phyloP scores from a whole-genome alignment of 441 rosid species.

The Hypseocharis bilobata region DNA sequence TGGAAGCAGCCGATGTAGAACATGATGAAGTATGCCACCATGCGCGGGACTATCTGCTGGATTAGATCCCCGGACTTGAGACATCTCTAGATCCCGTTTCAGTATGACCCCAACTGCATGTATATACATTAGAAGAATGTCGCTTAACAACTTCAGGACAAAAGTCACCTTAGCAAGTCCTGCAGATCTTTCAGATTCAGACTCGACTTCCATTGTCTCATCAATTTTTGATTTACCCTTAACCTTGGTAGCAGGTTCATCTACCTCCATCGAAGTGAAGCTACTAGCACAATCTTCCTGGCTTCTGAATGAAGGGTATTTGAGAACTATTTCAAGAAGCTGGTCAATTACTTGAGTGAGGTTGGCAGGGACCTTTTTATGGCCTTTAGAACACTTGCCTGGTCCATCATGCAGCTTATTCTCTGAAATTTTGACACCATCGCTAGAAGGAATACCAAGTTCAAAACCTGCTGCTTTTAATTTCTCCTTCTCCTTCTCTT shows the following conservation, averaged over 20 bases:
- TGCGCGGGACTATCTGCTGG: constrained; percentile 44
- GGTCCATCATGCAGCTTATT: constrained; percentile 68
- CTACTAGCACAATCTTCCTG: constrained; percentile 44
- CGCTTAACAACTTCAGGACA: constrained; percentile 81
- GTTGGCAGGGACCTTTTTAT: constrained; percentile 71
- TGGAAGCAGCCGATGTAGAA: constrained; percentile 74
- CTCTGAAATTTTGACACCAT: constrained; percentile 62
- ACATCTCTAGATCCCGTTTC: constrained; percentile 73
- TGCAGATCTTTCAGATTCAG: constrained; percentile 75
- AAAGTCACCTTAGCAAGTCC: constrained; percentile 82
- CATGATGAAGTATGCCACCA: constrained; percentile 69
- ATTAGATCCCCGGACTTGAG: constrained; percentile 61
- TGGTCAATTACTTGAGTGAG: constrained; percentile 84
- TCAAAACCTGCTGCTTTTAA: constrained; percentile 51
- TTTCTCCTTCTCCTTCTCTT: constrained; percentile 65
- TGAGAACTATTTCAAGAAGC: constrained; percentile 83
- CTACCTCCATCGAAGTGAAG: constrained; percentile 65
- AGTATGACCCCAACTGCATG: constrained; percentile 81
- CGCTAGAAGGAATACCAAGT: constrained; percentile 44
- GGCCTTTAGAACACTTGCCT: constrained; percentile 68
- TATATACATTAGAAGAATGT: constrained; percentile 74
- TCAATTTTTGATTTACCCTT: constrained; percentile 90
- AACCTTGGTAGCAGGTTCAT: constrained; percentile 62
- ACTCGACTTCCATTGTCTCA: constrained; percentile 49
- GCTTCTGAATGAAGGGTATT: constrained; percentile 45